Base-by-base conservation (phyloP, 805 yeast genomes). In the Isabelozyma heimii region DNA sequence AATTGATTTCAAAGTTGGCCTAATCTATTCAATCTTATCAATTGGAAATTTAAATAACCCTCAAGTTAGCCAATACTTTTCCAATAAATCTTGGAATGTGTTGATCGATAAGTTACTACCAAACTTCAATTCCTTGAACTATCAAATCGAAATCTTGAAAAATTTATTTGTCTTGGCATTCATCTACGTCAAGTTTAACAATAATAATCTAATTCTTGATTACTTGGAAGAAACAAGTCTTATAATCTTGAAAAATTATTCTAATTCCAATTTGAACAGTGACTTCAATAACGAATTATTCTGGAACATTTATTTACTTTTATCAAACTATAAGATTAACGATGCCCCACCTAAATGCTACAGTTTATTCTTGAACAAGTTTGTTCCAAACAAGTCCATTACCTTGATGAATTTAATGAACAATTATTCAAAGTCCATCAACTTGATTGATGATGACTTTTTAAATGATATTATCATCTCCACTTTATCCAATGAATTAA, bases 261-360 rank as follows among this genome's bases (percentile, higher is more conserved):
- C 57, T 8, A 55, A 56, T 38, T 51, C 52, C 15, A 42, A 48
- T 13, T 20, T 15, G 8, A 27, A 13, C 14, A 20, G 28, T 14
- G 40, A 44, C 20, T 46, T 49, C 13, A 50, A 48, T 59, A 52
- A 58, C 47, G 55, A 65, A 48, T 55, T 75, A 24, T 67, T 72
- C 47, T 81, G 84, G 84, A 68, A 72, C 51, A 73, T 81, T 14
- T 81, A 78, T 52, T 59, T 70, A 6, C 54, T 80, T 10, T 63
- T 80, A 10, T 75, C 84, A 1, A 69, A 69, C 30, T 76, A 73
- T 52, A 65, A 75, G 14, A 63, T 70, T 43, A 67, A 71, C 53
- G 69, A 72, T 47, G 60, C 68, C 1, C 77, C 81, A 1, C 75
- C 81, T 2, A 63, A 69, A 14, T 58, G 64, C 37, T 65, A 56